Percentiles rank a stretch among this genome's conserved stretches.
These are phyloP conservation scores for Lichtheimia ornata DNA, from an alignment of 371 early-diverging fungal species.

Conservation along the genomic window DNA sequence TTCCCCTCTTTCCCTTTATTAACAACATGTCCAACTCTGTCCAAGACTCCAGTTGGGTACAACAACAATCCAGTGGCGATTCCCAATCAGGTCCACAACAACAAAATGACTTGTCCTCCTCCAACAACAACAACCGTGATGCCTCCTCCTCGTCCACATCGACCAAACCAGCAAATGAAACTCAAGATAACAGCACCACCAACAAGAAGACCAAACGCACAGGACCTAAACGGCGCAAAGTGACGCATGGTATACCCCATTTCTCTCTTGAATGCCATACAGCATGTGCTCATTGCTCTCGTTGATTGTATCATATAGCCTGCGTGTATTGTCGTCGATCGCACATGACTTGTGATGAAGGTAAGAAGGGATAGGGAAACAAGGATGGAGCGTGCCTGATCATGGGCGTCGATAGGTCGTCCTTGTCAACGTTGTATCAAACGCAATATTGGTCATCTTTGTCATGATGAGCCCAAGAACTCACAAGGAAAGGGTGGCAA, in stretches of 20 bases:
- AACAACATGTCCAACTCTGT: no score
- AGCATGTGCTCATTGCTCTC: background rate
- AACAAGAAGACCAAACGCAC: background rate
- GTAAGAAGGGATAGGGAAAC: slow-evolving; percentile 26
- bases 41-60: no score
- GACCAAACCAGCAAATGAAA: no score
- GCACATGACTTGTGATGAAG: slow-evolving; percentile 81
- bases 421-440: slow-evolving; percentile 92
- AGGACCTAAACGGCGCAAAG: background rate
- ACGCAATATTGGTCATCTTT: slow-evolving; percentile 84
- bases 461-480: slow-evolving; percentile 62
- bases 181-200: no score
- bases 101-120: no score
- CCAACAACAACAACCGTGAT: no score
- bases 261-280: background rate
- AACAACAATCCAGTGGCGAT: no score
- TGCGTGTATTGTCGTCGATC: slow-evolving; percentile 81
- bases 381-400: background rate
- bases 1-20: no score
- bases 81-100: no score
- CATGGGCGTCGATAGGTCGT: slow-evolving; percentile 46
- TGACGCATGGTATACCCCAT: background rate
- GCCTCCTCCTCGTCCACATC: no score
- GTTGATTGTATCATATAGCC: slow-evolving; percentile 33
- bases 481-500: background rate